Percentiles rank a stretch among this genome's conserved stretches.
phyloP scores from a whole-genome alignment of 495 filamentous ascomycete species.

The Aspergillus mulundensis region DNA sequence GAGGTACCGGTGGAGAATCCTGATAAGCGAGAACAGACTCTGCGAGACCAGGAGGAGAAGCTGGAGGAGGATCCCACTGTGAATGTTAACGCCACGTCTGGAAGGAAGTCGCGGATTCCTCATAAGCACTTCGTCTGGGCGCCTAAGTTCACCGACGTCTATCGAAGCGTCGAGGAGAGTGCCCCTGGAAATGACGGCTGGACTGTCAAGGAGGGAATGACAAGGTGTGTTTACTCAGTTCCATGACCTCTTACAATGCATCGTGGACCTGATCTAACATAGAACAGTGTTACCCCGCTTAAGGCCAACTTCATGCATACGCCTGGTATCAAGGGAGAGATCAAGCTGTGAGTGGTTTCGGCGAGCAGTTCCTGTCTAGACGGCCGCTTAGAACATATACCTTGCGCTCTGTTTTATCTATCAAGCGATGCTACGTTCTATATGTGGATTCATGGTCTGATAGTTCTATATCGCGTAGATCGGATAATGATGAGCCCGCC shows the following conservation, averaged over 20 bases:
- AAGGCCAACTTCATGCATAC: constrained; percentile 90
- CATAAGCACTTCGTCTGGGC: constrained; percentile 95
- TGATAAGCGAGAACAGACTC: constrained; percentile 56
- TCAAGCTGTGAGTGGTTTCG: constrained; percentile 80
- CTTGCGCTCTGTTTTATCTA: constrained; percentile 27
- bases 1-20: constrained; percentile 41
- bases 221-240: constrained; percentile 59
- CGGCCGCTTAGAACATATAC: constrained; percentile 24
- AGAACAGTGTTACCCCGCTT: constrained; percentile 74
- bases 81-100: constrained; percentile 12
- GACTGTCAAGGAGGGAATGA: constrained; percentile 82
- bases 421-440: constrained; percentile 20
- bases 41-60: constrained; percentile 56
- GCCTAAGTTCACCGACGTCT: constrained; percentile 81
- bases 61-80: constrained; percentile 24
- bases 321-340: constrained; percentile 63
- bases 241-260: background rate
- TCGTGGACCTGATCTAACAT: constrained; percentile 13
- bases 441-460: constrained; percentile 35
- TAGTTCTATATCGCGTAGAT: constrained; percentile 37
- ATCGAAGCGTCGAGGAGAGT: constrained; percentile 73
- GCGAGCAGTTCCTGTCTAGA: constrained; percentile 22
- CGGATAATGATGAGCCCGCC: constrained; percentile 33
- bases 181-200: constrained; percentile 90
- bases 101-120: constrained; percentile 40